These are phyloP conservation scores for Platanthera guangdongensis DNA, from an alignment of 106 monocot species.

Conservation along the genomic window DNA sequence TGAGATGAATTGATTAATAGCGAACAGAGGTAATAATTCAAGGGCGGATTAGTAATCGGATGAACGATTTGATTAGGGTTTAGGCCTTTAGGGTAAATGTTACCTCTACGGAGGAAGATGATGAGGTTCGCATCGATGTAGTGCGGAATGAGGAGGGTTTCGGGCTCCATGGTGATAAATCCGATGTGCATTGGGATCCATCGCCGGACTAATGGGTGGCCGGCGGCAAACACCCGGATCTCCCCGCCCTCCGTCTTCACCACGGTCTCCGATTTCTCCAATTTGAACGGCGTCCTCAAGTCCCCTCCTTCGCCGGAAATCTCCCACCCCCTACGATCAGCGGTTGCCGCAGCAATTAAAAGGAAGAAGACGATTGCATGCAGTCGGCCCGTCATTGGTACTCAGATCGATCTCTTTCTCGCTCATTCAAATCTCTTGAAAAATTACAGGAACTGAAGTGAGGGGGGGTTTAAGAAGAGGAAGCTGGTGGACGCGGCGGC, in stretches of 20 bases:
- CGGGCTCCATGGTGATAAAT: conserved; percentile 81
- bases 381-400: not conserved
- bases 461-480: conserved; percentile 9
- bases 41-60: not conserved
- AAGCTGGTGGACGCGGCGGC: conserved; percentile 4
- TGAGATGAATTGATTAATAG: conserved; percentile 5
- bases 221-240: conserved; percentile 41
- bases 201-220: not conserved
- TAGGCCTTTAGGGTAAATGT: no score
- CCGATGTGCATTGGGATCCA: conserved; percentile 54
- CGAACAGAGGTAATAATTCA: not conserved
- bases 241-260: conserved; percentile 45
- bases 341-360: not conserved
- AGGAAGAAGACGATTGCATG: not conserved
- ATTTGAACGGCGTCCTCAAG: conserved; percentile 15
- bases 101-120: conserved; percentile 67
- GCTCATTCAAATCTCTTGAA: conserved; percentile 1
- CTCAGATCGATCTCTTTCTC: not conserved
- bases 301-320: not conserved
- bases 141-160: conserved; percentile 75
- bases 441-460: not conserved
- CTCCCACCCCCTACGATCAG: not conserved
- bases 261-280: conserved; percentile 33
- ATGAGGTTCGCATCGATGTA: conserved; percentile 65
- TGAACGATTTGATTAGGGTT: not conserved